phyloP scores from a whole-genome alignment of 495 filamentous ascomycete species.

The Annulohypoxylon bovei region DNA sequence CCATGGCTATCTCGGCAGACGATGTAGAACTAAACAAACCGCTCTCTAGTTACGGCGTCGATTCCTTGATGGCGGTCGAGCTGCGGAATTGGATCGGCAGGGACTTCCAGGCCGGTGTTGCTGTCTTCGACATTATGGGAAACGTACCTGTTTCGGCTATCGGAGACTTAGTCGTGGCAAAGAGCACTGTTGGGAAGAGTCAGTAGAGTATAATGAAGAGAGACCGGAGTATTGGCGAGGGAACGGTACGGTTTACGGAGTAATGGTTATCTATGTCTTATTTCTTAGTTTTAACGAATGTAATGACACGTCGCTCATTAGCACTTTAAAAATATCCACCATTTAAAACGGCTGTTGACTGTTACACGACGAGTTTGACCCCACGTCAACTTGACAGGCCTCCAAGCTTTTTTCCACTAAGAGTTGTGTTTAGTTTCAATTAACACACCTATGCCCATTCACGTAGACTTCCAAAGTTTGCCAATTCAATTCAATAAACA shows the following conservation, averaged over 20 bases:
- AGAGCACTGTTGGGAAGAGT: conserved; percentile 28
- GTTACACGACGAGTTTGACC: too few species aligned
- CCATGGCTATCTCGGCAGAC: conserved; percentile 48
- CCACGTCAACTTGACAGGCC: too few species aligned
- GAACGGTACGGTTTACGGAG: neutral
- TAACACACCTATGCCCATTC: too few species aligned
- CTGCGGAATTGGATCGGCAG: conserved; percentile 63
- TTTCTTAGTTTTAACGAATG: neutral
- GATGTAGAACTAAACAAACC: conserved; percentile 52
- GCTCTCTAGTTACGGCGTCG: conserved; percentile 60
- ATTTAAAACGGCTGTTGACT: neutral
- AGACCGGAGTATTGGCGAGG: neutral
- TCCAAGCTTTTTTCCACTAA: too few species aligned
- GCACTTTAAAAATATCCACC: neutral
- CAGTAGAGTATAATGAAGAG: neutral
- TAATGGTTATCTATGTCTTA: neutral
- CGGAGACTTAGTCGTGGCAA: conserved; percentile 29
- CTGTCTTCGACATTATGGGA: conserved; percentile 61
- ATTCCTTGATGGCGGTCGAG: conserved; percentile 68
- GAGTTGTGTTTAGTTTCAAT: too few species aligned
- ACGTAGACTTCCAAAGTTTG: too few species aligned
- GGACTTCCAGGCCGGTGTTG: conserved; percentile 55
- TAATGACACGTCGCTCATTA: conserved; percentile 5
- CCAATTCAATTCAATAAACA: too few species aligned
- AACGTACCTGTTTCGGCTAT: conserved; percentile 40